phyloP scores from a whole-genome alignment of 345 rosid genomes.

The Eucalyptus erythrocorys region DNA sequence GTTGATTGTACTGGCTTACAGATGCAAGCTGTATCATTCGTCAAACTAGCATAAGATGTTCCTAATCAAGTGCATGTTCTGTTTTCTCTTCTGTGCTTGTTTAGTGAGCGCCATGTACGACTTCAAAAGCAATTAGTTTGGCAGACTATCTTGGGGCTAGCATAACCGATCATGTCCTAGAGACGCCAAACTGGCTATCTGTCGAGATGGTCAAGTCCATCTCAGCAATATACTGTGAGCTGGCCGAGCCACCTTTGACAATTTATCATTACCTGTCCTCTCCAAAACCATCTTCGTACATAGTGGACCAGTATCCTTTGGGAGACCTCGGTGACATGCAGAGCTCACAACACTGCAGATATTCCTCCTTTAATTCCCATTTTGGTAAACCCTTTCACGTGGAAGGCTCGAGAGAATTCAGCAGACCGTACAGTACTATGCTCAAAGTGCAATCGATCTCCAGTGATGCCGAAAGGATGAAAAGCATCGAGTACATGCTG shows the following conservation, averaged over 20 bases:
- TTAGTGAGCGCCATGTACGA: conserved; percentile 37
- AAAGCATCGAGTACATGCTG: conserved; percentile 36
- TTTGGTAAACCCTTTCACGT: conserved; percentile 2
- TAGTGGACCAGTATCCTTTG: neutral
- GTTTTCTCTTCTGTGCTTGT: neutral
- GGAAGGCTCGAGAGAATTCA: conserved; percentile 26
- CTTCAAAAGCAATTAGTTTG: conserved; percentile 17
- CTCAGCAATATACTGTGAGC: conserved; percentile 43
- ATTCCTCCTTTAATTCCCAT: neutral
- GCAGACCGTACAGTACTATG: conserved; percentile 44
- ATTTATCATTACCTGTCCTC: conserved; percentile 20
- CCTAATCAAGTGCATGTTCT: neutral
- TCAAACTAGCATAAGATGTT: neutral
- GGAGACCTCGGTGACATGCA: neutral
- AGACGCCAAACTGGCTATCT: conserved; percentile 59
- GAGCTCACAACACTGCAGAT: neutral
- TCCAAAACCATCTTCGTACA: conserved; percentile 17
- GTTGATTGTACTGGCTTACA: neutral
- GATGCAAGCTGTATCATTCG: neutral
- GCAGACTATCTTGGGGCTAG: conserved; percentile 31
- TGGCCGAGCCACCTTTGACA: conserved; percentile 48
- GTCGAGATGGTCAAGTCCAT: conserved; percentile 81
- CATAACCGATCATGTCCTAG: conserved; percentile 15
- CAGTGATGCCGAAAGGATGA: conserved; percentile 40
- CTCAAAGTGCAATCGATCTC: conserved; percentile 36